Conservation (phyloP, 805 yeast genomes). For the Candida michaelii region DNA sequence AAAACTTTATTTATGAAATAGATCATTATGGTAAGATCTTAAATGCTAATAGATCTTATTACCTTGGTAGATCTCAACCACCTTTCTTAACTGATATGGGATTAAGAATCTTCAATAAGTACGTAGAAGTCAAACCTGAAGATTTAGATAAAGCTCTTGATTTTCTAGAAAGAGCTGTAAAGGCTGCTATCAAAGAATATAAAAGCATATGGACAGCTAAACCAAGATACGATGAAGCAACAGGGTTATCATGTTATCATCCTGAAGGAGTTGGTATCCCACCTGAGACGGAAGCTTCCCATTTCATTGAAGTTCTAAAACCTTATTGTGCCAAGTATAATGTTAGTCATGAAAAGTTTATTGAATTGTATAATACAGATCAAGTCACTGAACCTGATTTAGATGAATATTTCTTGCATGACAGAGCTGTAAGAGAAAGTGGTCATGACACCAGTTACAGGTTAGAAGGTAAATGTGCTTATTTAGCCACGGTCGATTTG, state of each 20-base stretch:
- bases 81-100: slow-evolving; percentile 96
- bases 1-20: slow-evolving; percentile 88
- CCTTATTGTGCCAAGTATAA: slow-evolving; percentile 69
- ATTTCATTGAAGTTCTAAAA: slow-evolving; percentile 68
- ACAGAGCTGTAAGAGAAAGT: slow-evolving; percentile 91
- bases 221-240: slow-evolving; percentile 70
- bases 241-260: slow-evolving; percentile 86
- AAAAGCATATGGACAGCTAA: slow-evolving; percentile 69
- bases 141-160: slow-evolving; percentile 44
- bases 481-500: slow-evolving; percentile 86
- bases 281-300: slow-evolving; percentile 92
- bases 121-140: slow-evolving; percentile 47
- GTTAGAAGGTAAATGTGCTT: slow-evolving; percentile 85
- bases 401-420: slow-evolving; percentile 87
- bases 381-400: slow-evolving; percentile 71
- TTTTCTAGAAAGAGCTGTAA: slow-evolving; percentile 61
- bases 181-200: slow-evolving; percentile 87
- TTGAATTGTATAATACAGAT: slow-evolving; percentile 62
- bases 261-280: slow-evolving; percentile 94
- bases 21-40: slow-evolving; percentile 87
- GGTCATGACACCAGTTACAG: slow-evolving; percentile 96
- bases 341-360: slow-evolving; percentile 59
- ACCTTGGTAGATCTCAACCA: slow-evolving; percentile 90
- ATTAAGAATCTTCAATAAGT: slow-evolving; percentile 59
- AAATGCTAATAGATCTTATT: slow-evolving; percentile 92